Percentiles rank a stretch among this genome's conserved stretches.
These are phyloP conservation scores for Trametes pubescens DNA, from an alignment of 1,284 basidiomycete species.

Conservation along the genomic window DNA sequence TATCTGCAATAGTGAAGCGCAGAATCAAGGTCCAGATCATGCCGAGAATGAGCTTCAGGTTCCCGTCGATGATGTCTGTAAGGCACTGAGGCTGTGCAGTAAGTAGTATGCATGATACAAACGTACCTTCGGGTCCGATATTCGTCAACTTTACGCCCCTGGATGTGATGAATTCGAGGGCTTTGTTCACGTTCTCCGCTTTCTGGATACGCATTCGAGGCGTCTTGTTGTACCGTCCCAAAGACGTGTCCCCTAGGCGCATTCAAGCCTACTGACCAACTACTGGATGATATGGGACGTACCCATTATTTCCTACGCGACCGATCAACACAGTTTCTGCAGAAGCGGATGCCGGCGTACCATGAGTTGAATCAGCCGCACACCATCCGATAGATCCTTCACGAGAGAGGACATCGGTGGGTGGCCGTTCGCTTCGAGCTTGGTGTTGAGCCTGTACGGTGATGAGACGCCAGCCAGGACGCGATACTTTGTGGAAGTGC, in stretches of 20 bases:
- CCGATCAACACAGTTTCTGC: slow-evolving; percentile 5
- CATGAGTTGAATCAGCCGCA: slow-evolving; percentile 93
- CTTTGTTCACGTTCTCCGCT: slow-evolving; percentile 97
- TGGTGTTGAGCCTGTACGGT: slow-evolving; percentile 86
- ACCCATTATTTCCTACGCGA: slow-evolving; percentile 91
- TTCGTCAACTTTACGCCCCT: slow-evolving; percentile 97
- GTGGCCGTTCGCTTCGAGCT: slow-evolving; percentile 86
- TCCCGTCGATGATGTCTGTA: slow-evolving; percentile 96
- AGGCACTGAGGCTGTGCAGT: neutral
- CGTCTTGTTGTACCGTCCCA: slow-evolving; percentile 91
- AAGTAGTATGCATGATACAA: too few species aligned
- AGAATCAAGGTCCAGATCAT: slow-evolving; percentile 99
- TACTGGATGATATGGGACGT: slow-evolving; percentile 21
- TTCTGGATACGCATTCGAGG: slow-evolving; percentile 96
- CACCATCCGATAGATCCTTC: slow-evolving; percentile 93
- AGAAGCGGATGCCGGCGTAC: slow-evolving; percentile 51
- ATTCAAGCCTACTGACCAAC: slow-evolving; percentile 10
- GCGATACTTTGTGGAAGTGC: neutral
- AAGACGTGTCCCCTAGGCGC: slow-evolving; percentile 79
- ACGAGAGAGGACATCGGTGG: slow-evolving; percentile 93
- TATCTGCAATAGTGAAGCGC: slow-evolving; percentile 97
- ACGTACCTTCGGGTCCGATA: slow-evolving; percentile 90
- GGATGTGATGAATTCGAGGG: slow-evolving; percentile 93
- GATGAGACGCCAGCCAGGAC: slow-evolving; percentile 13
- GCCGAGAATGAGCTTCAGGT: slow-evolving; percentile 95